phyloP scores from a whole-genome alignment of 2,329 filamentous ascomycete species.

The Chaetomiaceae sp. region DNA sequence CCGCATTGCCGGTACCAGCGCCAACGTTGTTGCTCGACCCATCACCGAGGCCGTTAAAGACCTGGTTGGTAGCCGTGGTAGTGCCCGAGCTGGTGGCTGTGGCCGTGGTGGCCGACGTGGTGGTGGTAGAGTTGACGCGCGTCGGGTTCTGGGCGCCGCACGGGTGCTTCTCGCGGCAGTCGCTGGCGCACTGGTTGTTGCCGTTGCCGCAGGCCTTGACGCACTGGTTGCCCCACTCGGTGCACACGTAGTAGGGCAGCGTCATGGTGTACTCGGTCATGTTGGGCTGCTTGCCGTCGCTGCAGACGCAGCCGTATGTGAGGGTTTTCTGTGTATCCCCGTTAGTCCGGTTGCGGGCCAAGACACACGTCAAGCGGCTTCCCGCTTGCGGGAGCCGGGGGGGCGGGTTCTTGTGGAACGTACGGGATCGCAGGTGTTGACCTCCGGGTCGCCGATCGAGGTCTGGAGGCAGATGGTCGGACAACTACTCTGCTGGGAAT shows the following conservation, averaged over 20 bases:
- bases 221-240: slow-evolving; percentile 66
- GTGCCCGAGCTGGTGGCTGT: slow-evolving; percentile 33
- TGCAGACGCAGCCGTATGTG: slow-evolving; percentile 69
- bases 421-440: slow-evolving; percentile 67
- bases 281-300: slow-evolving; percentile 62
- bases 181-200: slow-evolving; percentile 55
- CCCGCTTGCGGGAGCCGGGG: not conserved
- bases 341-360: not conserved
- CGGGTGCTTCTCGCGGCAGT: slow-evolving; percentile 62
- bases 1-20: slow-evolving; percentile 12
- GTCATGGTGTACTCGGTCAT: slow-evolving; percentile 73
- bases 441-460: slow-evolving; percentile 45
- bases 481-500: slow-evolving; percentile 58
- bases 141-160: slow-evolving; percentile 67
- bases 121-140: slow-evolving; percentile 50
- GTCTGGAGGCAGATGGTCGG: slow-evolving; percentile 67
- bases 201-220: slow-evolving; percentile 52
- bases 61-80: slow-evolving; percentile 31
- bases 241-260: slow-evolving; percentile 73
- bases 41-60: slow-evolving; percentile 36
- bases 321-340: slow-evolving; percentile 46
- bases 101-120: slow-evolving; percentile 38
- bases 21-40: not conserved
- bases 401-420: slow-evolving; percentile 27
- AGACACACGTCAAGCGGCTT: too few relatives aligned